phyloP scores from a whole-genome alignment of 2,329 filamentous ascomycete genomes.

The Epichloe uncinata region DNA sequence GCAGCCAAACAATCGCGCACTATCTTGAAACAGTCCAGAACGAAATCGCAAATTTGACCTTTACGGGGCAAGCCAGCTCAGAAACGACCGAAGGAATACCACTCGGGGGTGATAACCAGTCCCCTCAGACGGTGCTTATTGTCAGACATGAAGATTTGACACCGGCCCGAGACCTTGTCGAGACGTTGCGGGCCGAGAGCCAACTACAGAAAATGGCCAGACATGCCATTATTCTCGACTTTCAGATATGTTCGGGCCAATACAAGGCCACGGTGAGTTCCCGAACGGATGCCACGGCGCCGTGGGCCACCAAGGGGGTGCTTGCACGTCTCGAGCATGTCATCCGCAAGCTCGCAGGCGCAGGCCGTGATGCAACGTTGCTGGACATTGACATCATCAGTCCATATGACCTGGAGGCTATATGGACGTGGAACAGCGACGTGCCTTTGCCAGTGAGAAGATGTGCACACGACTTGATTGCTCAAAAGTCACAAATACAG shows the following conservation, averaged over 20 bases:
- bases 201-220: neutral
- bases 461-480: constrained; percentile 35
- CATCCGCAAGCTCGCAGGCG: neutral
- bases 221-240: neutral
- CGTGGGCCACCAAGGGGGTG: neutral
- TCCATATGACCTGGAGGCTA: constrained; percentile 24
- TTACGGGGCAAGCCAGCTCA: neutral
- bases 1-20: neutral
- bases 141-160: neutral
- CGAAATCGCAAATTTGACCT: neutral
- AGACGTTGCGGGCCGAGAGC: neutral
- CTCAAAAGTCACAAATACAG: constrained; percentile 21
- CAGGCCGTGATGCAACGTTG: neutral
- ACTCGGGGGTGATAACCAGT: neutral
- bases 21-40: neutral
- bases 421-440: constrained; percentile 33
- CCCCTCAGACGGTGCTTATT: neutral
- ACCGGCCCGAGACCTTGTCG: neutral
- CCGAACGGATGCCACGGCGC: neutral
- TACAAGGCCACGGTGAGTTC: neutral
- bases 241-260: neutral
- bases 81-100: neutral
- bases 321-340: neutral
- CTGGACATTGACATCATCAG: neutral
- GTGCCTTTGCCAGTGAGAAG: constrained; percentile 26